These are phyloP conservation scores for Telfairia occidentalis DNA, from an alignment of 331 rosid genomes.

Conservation along the genomic window DNA sequence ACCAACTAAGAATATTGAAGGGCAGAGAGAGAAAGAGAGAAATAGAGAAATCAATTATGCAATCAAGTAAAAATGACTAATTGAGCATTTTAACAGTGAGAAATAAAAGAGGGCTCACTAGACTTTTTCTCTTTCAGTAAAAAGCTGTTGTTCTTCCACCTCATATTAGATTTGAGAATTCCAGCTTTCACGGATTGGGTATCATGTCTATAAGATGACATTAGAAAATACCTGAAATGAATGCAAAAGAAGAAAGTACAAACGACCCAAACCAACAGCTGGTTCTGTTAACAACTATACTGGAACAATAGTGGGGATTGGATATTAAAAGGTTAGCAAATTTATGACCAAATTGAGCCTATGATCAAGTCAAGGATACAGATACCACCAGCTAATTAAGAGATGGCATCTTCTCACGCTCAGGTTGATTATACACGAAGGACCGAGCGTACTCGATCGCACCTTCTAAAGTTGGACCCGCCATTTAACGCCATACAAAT, in stretches of 20 bases:
- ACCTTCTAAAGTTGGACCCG: background rate
- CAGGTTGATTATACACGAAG: background rate
- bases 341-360: background rate
- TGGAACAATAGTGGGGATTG: background rate
- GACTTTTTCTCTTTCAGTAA: background rate
- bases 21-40: background rate
- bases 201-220: background rate
- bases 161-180: background rate
- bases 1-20: no score
- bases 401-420: background rate
- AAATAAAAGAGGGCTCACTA: background rate
- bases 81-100: background rate
- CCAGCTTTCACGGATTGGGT: background rate
- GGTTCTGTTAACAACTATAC: background rate
- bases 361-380: background rate
- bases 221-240: conserved; percentile 10
- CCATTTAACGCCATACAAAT: background rate
- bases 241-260: conserved; percentile 2
- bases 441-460: background rate
- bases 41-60: background rate
- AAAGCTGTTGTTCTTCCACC: background rate
- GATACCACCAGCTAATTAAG: background rate
- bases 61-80: background rate
- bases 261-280: background rate
- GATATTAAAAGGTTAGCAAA: background rate